Conservation (phyloP, 2,329 filamentous ascomycete species). For the Bipolaris bicolor region DNA sequence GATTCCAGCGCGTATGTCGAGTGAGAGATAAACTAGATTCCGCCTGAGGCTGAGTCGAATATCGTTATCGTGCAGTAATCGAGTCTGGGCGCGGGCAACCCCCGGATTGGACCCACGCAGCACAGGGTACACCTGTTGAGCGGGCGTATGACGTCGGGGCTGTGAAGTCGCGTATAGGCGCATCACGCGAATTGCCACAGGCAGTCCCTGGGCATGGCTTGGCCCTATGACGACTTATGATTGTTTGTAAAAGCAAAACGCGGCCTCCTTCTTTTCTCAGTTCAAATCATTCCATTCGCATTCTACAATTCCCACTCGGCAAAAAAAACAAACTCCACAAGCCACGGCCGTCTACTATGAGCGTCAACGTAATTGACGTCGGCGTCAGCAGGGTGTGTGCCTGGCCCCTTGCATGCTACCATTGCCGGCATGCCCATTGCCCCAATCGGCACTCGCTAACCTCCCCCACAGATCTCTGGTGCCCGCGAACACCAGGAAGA, state of each 20-base stretch:
- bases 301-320: background rate
- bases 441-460: conserved; percentile 22
- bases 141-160: conserved; percentile 27
- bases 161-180: conserved; percentile 16
- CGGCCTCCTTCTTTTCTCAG: background rate
- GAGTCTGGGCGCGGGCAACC: conserved; percentile 3
- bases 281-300: background rate
- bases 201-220: conserved; percentile 16
- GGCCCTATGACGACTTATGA: conserved; percentile 17
- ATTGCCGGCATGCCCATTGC: conserved; percentile 1
- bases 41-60: conserved; percentile 15
- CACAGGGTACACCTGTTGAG: background rate
- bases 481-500: conserved; percentile 33
- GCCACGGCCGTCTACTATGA: conserved; percentile 9
- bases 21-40: conserved; percentile 2
- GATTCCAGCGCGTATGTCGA: background rate
- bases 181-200: conserved; percentile 12
- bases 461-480: conserved; percentile 27
- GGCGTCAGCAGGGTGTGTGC: conserved; percentile 25
- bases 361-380: conserved; percentile 23
- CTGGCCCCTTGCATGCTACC: conserved; percentile 5
- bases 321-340: conserved; percentile 1
- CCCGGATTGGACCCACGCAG: conserved; percentile 8
- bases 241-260: conserved; percentile 5
- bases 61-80: background rate